A percentile compares a stretch with the other conserved stretches of the same genome.
Evolutionary conservation across 352 stramenopile species (phyloP).

Genomic region (Vaucheria bursata): DNA sequence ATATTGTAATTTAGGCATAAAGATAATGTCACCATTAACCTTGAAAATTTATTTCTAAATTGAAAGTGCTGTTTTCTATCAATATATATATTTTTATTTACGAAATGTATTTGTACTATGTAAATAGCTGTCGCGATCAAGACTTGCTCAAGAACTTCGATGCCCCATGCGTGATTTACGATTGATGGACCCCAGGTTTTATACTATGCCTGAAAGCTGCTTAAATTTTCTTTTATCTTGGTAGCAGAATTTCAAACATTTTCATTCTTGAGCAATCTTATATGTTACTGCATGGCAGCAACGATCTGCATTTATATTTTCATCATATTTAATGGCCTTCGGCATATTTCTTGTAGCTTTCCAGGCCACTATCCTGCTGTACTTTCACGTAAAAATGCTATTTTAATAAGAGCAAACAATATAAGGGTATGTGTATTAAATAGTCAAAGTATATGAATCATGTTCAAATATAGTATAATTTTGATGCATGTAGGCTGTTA

Average conservation of each 20-base stretch:
- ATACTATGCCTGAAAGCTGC: not conserved
- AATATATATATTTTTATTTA: not conserved
- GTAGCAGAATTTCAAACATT: not conserved
- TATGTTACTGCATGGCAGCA: not conserved
- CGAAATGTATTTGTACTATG: not conserved
- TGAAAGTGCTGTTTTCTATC: not conserved
- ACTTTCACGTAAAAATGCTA: slow-evolving; percentile 1
- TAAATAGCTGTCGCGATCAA: not conserved
- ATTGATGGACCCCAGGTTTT: slow-evolving; percentile 3
- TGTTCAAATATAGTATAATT: too few relatives aligned
- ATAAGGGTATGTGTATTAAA: slow-evolving; percentile 1
- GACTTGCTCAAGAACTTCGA: not conserved
- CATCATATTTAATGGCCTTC: not conserved
- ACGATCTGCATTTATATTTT: not conserved
- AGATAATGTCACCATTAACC: not conserved
- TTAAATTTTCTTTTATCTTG: not conserved
- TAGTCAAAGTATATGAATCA: too few relatives aligned
- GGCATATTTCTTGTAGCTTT: not conserved
- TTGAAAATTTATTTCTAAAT: not conserved
- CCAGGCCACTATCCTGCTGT: slow-evolving; percentile 1
- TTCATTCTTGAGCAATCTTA: too few relatives aligned
- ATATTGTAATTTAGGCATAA: too few relatives aligned
- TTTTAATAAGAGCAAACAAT: not conserved
- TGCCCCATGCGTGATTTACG: slow-evolving; percentile 4
- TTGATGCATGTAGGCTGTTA: not conserved